phyloP scores from a whole-genome alignment of 163 green algal species.

The Scenedesmus sp. region DNA sequence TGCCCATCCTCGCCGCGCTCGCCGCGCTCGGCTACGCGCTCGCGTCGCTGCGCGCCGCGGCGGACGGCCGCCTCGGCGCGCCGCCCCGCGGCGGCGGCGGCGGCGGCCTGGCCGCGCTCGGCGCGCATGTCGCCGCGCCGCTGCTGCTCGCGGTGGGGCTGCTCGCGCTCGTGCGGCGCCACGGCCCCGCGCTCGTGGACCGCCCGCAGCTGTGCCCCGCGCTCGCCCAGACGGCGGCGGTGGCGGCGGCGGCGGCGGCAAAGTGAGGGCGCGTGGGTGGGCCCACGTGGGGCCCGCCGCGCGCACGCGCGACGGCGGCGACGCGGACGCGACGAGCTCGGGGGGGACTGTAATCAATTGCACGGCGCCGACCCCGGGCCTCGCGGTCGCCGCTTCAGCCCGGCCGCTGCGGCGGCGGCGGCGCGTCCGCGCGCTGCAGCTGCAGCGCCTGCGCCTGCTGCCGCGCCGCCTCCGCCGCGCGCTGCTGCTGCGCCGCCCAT shows the following conservation, averaged over 20 bases:
- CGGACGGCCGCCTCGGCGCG: neutral
- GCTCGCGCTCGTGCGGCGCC: constrained; percentile 58
- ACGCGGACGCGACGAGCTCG: too few species aligned
- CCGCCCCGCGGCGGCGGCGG: neutral
- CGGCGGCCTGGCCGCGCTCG: constrained; percentile 10
- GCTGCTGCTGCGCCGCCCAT: too few species aligned
- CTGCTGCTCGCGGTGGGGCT: constrained; percentile 58
- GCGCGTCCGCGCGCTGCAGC: too few species aligned
- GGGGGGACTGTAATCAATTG: too few species aligned
- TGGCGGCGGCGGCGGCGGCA: neutral
- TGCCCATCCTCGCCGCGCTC: constrained; percentile 19
- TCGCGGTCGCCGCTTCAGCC: too few species aligned
- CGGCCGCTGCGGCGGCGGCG: too few species aligned
- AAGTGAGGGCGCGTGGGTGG: too few species aligned
- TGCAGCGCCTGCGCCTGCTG: too few species aligned
- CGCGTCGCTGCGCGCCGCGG: neutral
- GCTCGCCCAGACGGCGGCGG: constrained; percentile 56
- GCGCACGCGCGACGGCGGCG: too few species aligned
- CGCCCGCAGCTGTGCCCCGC: constrained; percentile 72
- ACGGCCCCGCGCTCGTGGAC: constrained; percentile 72
- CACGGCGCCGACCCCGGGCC: too few species aligned
- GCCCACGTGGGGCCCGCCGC: too few species aligned
- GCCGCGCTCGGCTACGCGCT: constrained; percentile 20
- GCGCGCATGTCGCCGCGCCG: constrained; percentile 58
- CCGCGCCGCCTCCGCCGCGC: too few species aligned